phyloP scores from a whole-genome alignment of 805 yeast genomes.

The Cyberlindnera xishuangbannaensis region DNA sequence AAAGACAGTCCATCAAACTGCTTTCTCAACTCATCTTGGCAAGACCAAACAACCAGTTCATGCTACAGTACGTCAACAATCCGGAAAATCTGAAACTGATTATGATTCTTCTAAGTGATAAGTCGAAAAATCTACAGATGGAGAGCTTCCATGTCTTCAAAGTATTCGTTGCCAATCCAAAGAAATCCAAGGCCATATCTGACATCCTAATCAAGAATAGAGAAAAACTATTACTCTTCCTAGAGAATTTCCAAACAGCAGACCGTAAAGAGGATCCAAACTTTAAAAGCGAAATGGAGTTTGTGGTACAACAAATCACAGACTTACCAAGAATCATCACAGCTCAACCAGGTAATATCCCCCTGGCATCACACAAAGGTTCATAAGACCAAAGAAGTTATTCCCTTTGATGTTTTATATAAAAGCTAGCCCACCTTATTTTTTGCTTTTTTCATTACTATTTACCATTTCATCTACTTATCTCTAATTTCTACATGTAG shows the following conservation, averaged over 20 bases:
- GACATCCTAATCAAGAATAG: constrained; percentile 84
- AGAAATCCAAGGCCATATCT: constrained; percentile 68
- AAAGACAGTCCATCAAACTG: constrained; percentile 81
- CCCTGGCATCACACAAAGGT: too few relatives aligned
- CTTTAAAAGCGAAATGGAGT: constrained; percentile 75
- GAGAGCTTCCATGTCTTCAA: constrained; percentile 94
- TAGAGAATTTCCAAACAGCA: constrained; percentile 57
- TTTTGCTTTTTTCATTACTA: too few relatives aligned
- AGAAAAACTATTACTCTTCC: constrained; percentile 64
- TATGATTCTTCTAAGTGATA: constrained; percentile 83
- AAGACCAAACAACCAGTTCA: constrained; percentile 62
- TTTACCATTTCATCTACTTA: too few relatives aligned
- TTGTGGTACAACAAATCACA: constrained; percentile 69
- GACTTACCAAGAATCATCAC: constrained; percentile 55
- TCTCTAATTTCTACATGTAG: too few relatives aligned
- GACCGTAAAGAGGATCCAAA: constrained; percentile 55
- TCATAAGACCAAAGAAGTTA: too few relatives aligned
- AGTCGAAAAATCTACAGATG: constrained; percentile 79
- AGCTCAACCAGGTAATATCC: too few relatives aligned
- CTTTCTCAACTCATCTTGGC: constrained; percentile 66
- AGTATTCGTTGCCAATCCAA: constrained; percentile 94
- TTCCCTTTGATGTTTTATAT: too few relatives aligned
- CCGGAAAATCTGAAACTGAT: constrained; percentile 79
- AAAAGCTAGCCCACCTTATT: too few relatives aligned
- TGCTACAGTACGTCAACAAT: constrained; percentile 72